phyloP scores from a whole-genome alignment of 257 asterid species.

The Fraxinus pennsylvanica region DNA sequence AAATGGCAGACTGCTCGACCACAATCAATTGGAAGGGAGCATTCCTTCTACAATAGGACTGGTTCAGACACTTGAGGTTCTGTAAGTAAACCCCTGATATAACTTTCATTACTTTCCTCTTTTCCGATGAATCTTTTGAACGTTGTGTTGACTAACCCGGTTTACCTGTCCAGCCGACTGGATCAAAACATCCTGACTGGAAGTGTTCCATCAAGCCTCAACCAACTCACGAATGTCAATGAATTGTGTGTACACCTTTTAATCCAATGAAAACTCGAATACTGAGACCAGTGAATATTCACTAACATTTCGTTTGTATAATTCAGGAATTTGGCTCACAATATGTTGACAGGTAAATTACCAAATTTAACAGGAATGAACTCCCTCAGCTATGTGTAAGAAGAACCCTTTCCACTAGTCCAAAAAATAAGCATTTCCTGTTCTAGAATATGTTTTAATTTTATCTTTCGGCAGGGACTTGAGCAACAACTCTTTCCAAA shows the following conservation, averaged over 20 bases:
- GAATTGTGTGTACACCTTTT: conserved; percentile 63
- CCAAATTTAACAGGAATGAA: no score
- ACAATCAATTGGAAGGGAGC: conserved; percentile 64
- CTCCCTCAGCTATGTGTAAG: no score
- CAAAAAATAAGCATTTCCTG: background rate
- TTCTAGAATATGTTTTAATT: background rate
- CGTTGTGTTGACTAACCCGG: background rate
- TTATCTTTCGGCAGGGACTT: conserved; percentile 60
- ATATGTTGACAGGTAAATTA: conserved; percentile 45
- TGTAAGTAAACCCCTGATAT: conserved; percentile 58
- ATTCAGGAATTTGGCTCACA: conserved; percentile 78
- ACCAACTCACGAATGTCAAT: conserved; percentile 61
- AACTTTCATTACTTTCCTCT: conserved; percentile 8
- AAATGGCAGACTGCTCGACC: conserved; percentile 63
- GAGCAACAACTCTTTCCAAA: conserved; percentile 78
- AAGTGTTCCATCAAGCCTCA: conserved; percentile 56
- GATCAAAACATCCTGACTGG: conserved; percentile 70
- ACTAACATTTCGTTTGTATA: conserved; percentile 1
- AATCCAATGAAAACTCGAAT: conserved; percentile 1
- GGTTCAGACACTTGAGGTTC: conserved; percentile 80
- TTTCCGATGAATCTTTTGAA: conserved; percentile 2
- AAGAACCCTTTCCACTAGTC: background rate
- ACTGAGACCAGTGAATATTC: background rate
- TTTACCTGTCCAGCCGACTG: conserved; percentile 58
- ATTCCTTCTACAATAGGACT: conserved; percentile 70